Percentiles rank a stretch among this genome's conserved stretches.
Evolutionary conservation across 371 early-diverging fungal genomes (phyloP).

Genomic region (Mortierella sp.): DNA sequence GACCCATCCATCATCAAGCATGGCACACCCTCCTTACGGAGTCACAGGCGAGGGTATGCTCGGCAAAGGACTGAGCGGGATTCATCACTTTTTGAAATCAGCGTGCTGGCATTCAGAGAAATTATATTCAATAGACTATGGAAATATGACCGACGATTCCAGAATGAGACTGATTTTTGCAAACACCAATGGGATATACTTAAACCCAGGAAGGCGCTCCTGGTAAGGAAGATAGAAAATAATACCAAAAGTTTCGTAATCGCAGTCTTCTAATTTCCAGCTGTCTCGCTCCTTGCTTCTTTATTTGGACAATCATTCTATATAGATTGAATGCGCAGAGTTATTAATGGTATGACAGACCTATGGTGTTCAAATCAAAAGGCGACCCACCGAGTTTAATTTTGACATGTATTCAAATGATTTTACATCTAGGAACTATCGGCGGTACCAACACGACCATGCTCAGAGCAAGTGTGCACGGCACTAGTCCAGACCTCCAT

Average conservation of each 20-base stretch:
- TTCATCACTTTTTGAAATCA: conserved; percentile 26
- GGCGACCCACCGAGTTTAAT: background rate
- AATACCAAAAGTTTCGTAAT: background rate
- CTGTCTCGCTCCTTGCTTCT: background rate
- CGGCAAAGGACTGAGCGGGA: conserved; percentile 14
- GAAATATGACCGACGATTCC: conserved; percentile 33
- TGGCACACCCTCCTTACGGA: conserved; percentile 22
- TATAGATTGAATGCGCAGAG: conserved; percentile 51
- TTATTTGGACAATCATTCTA: background rate
- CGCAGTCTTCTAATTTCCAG: background rate
- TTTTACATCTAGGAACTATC: conserved; percentile 25
- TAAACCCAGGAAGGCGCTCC: conserved; percentile 17
- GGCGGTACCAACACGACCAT: conserved; percentile 26
- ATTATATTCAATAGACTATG: conserved; percentile 37
- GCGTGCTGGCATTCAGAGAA: conserved; percentile 45
- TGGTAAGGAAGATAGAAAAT: conserved; percentile 15
- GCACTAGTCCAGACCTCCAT: conserved; percentile 31
- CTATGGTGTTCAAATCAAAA: background rate
- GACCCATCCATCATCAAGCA: conserved; percentile 43
- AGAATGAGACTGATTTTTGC: conserved; percentile 48
- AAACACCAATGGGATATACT: conserved; percentile 43
- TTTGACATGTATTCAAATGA: background rate
- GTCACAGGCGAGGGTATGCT: conserved; percentile 29
- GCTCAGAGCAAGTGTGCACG: conserved; percentile 35
- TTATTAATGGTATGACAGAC: conserved; percentile 17